These are phyloP conservation scores for Trichaptum fuscoviolaceum DNA, from an alignment of 768 basidiomycete species.

Conservation along the genomic window DNA sequence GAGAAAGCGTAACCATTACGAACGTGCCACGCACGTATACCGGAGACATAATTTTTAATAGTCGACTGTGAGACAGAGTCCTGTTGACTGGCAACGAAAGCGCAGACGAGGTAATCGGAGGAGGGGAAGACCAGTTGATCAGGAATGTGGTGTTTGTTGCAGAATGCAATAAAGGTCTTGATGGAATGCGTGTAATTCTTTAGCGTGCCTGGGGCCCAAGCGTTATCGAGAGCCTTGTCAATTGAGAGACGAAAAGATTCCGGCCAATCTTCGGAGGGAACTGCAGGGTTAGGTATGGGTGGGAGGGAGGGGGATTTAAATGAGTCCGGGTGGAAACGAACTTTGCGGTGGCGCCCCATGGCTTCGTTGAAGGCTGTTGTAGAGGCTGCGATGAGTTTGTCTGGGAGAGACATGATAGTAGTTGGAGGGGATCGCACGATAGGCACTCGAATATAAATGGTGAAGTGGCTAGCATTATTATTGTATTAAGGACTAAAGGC, in stretches of 20 bases:
- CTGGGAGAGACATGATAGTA: neutral
- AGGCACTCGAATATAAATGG: too few relatives aligned
- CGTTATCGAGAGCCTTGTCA: too few relatives aligned
- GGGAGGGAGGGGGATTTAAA: neutral
- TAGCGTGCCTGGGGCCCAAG: slow-evolving; percentile 14
- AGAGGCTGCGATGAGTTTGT: neutral
- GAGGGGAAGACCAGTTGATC: slow-evolving; percentile 16
- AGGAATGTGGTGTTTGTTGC: slow-evolving; percentile 17
- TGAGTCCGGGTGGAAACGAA: neutral
- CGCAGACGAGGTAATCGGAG: slow-evolving; percentile 22
- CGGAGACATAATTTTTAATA: slow-evolving; percentile 20
- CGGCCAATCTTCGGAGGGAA: too few relatives aligned
- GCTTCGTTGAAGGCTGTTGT: neutral
- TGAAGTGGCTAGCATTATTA: too few relatives aligned
- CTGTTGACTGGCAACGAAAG: slow-evolving; percentile 22
- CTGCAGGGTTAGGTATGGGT: too few relatives aligned
- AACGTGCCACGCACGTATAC: neutral
- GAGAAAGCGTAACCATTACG: neutral
- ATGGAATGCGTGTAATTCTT: slow-evolving; percentile 1
- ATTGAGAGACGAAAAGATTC: too few relatives aligned
- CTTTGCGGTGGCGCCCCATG: neutral
- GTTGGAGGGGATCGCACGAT: too few relatives aligned
- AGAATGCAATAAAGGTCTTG: slow-evolving; percentile 17
- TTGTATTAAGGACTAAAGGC: too few relatives aligned
- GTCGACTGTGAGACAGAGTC: slow-evolving; percentile 14